A percentile compares a stretch with the other conserved stretches of the same genome.
phyloP scores from a whole-genome alignment of 2,329 filamentous ascomycete species.

The Drechslera avenae region DNA sequence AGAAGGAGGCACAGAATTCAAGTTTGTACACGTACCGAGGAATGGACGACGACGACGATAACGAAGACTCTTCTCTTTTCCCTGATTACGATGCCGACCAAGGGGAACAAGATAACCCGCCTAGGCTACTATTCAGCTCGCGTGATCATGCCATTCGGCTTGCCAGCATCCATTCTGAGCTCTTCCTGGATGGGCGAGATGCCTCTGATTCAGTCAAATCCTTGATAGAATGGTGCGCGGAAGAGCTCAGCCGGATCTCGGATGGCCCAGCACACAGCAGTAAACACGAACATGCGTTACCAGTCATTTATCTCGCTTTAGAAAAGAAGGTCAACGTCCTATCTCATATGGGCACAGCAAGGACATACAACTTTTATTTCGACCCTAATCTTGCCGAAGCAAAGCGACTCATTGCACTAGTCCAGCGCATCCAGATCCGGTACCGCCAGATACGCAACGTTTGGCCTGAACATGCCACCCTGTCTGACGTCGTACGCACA shows the following conservation, averaged over 20 bases:
- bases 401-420: constrained; percentile 71
- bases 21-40: constrained; percentile 86
- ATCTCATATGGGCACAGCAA: constrained; percentile 38
- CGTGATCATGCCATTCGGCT: constrained; percentile 43
- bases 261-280: constrained; percentile 33
- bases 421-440: constrained; percentile 70
- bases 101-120: constrained; percentile 32
- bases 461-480: constrained; percentile 76
- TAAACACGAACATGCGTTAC: constrained; percentile 60
- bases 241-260: constrained; percentile 34
- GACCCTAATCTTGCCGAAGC: constrained; percentile 78
- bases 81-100: constrained; percentile 71
- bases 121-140: constrained; percentile 24
- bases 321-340: constrained; percentile 61
- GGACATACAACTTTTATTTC: constrained; percentile 83
- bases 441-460: constrained; percentile 70
- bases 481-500: constrained; percentile 76
- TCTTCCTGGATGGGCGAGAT: constrained; percentile 32
- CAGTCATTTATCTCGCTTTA: constrained; percentile 69
- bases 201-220: constrained; percentile 32
- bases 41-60: constrained; percentile 75
- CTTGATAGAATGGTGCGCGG: constrained; percentile 40
- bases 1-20: constrained; percentile 72
- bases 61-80: constrained; percentile 81
- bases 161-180: constrained; percentile 40